Percentiles rank a stretch among this genome's conserved stretches.
Conservation (phyloP, 139 green algal species). For the Trebouxia sp. region DNA sequence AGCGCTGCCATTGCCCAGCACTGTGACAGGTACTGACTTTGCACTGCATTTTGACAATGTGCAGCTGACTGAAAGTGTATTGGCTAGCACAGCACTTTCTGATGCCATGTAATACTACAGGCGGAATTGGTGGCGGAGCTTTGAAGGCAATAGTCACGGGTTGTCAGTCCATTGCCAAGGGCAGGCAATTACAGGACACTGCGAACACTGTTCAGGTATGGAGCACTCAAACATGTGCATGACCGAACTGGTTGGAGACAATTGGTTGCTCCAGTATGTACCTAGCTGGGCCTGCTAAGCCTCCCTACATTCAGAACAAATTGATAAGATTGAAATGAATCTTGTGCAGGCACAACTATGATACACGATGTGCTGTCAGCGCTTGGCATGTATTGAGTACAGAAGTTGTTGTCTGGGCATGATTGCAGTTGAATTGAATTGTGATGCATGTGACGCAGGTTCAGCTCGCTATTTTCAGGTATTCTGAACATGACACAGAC, state of each 20-base stretch:
- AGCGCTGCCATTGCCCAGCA: not conserved
- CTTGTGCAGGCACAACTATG: too few relatives aligned
- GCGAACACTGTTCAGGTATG: constrained; percentile 3
- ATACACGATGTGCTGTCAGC: not conserved
- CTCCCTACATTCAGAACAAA: not conserved
- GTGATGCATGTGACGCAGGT: not conserved
- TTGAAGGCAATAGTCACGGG: not conserved
- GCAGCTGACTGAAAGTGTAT: too few relatives aligned
- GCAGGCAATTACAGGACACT: not conserved
- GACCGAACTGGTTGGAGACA: not conserved
- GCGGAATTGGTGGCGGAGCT: not conserved
- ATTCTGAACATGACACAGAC: not conserved
- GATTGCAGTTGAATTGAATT: too few relatives aligned
- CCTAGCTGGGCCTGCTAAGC: too few relatives aligned
- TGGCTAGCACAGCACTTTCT: not conserved
- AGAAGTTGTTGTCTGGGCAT: not conserved
- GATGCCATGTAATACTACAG: not conserved
- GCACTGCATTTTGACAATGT: not conserved
- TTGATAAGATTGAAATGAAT: too few relatives aligned
- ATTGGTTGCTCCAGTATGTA: not conserved
- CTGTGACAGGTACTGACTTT: not conserved
- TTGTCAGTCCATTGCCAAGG: not conserved
- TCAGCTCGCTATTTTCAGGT: constrained; percentile 3
- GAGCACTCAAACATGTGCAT: not conserved
- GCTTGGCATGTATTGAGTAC: not conserved